phyloP scores from a whole-genome alignment of 2,329 filamentous ascomycete species.

The Aspergillus latus region DNA sequence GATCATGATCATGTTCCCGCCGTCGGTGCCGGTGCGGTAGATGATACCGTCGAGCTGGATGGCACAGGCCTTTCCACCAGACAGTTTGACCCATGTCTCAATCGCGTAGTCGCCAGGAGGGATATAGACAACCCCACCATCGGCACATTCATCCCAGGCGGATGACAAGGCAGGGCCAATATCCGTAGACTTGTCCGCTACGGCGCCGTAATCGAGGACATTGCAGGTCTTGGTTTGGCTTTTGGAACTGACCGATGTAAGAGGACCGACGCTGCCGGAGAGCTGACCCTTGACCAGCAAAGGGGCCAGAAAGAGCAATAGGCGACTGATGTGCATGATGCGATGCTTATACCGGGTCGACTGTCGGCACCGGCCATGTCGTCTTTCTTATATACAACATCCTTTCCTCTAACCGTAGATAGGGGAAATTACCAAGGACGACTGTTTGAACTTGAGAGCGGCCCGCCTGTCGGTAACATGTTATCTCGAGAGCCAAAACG shows the following conservation, averaged over 20 bases:
- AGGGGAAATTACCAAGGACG: conserved; percentile 1
- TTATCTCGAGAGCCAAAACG: not conserved
- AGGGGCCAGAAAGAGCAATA: conserved; percentile 7
- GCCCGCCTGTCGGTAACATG: not conserved
- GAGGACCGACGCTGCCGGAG: conserved; percentile 18
- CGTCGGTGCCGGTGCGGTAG: conserved; percentile 51
- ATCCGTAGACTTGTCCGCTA: conserved; percentile 54
- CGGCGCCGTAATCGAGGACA: conserved; percentile 54
- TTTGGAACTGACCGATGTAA: conserved; percentile 14
- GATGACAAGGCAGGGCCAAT: conserved; percentile 49
- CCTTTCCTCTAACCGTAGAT: not conserved
- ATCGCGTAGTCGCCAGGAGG: conserved; percentile 53
- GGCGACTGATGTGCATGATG: conserved; percentile 10
- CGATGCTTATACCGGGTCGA: not conserved
- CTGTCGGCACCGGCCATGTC: too few species aligned
- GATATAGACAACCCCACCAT: conserved; percentile 53
- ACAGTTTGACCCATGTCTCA: conserved; percentile 51
- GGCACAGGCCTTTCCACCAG: conserved; percentile 49
- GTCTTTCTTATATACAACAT: conserved; percentile 1
- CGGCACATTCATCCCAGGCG: conserved; percentile 53
- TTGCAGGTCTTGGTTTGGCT: conserved; percentile 45
- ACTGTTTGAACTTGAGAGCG: conserved; percentile 7
- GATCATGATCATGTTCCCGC: conserved; percentile 56
- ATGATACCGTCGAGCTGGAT: conserved; percentile 56
- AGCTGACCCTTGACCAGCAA: conserved; percentile 16